phyloP scores from a whole-genome alignment of 106 monocot genomes.

The Dendrobium chrysotoxum region DNA sequence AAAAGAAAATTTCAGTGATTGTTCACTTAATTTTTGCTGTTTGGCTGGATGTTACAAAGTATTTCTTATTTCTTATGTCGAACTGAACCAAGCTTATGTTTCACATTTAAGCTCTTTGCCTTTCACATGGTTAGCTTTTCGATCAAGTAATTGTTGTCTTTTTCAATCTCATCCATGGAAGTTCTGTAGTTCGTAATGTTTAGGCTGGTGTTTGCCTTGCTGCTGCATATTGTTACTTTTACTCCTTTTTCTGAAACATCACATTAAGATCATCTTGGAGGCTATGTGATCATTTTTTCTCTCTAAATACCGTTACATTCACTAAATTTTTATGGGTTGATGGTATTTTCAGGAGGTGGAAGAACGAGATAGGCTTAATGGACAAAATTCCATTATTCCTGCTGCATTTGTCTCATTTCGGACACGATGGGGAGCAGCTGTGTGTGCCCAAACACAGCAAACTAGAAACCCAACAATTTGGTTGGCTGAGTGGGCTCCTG shows the following conservation, averaged over 20 bases:
- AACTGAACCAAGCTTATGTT: neutral
- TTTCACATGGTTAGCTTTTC: neutral
- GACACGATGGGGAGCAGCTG: constrained; percentile 58
- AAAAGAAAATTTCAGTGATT: neutral
- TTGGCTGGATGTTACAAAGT: neutral
- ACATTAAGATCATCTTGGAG: neutral
- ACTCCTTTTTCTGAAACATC: neutral
- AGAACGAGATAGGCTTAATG: constrained; percentile 33
- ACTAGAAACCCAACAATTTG: constrained; percentile 49
- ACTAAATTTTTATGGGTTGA: neutral
- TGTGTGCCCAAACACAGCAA: constrained; percentile 74
- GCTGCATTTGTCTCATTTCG: constrained; percentile 68
- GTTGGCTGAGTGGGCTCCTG: constrained; percentile 65
- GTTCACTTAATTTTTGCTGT: neutral
- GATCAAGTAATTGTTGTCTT: neutral
- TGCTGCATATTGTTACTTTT: neutral
- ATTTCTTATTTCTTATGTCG: neutral
- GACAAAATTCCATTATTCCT: constrained; percentile 35
- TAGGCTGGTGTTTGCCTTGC: neutral
- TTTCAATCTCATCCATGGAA: neutral
- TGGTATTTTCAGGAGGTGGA: constrained; percentile 25
- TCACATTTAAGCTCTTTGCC: neutral
- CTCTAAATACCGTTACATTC: neutral
- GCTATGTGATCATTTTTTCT: neutral
- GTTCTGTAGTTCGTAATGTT: neutral